Percentiles rank a stretch among this genome's conserved stretches.
phyloP scores from a whole-genome alignment of 148 eudicot species.

The Fagopyrum homotropicum region DNA sequence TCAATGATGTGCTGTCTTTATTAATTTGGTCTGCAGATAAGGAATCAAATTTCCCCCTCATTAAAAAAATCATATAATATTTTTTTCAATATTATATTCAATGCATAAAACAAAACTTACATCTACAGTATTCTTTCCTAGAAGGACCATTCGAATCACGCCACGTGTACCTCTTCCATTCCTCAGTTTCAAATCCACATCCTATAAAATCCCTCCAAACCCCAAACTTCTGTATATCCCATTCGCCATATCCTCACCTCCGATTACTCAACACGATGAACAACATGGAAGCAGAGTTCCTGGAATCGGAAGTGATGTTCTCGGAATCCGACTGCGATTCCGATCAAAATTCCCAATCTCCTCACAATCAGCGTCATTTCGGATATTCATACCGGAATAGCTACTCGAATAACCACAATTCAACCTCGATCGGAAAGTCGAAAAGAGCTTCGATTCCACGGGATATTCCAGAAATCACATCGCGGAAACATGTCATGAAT shows the following conservation, averaged over 20 bases:
- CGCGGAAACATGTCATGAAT: not conserved
- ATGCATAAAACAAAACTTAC: not conserved
- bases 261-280: not conserved
- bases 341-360: constrained; percentile 7
- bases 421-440: not conserved
- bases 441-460: not conserved
- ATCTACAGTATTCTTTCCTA: not conserved
- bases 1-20: not conserved
- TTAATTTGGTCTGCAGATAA: constrained; percentile 5
- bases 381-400: not conserved
- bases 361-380: not conserved
- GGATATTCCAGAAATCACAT: not conserved
- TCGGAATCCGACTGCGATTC: constrained; percentile 10
- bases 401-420: not conserved
- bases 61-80: not conserved
- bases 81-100: not conserved
- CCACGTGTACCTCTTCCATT: not conserved
- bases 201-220: constrained; percentile 5
- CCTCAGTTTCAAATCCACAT: not conserved
- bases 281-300: constrained; percentile 6
- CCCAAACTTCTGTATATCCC: not conserved
- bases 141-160: constrained; percentile 2
- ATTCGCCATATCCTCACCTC: not conserved
- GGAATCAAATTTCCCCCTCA: not conserved
- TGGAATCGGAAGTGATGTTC: constrained; percentile 9